These are phyloP conservation scores for Monosporascus sp. DNA, from an alignment of 2,329 filamentous ascomycete species.

Conservation along the genomic window DNA sequence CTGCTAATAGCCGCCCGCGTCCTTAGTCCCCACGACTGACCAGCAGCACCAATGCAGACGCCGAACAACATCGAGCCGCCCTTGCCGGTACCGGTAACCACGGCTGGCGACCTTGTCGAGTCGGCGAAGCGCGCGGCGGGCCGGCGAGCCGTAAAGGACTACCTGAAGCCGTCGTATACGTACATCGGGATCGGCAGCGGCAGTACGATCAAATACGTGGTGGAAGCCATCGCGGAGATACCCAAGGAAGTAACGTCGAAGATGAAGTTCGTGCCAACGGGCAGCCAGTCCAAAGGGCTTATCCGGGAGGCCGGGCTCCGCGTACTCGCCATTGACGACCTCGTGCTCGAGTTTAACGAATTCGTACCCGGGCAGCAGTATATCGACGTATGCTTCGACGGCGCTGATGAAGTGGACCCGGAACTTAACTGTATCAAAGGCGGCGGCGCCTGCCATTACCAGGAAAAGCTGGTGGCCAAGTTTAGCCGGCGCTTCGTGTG, in stretches of 20 bases:
- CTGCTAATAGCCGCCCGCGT: no score
- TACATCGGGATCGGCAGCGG: slow-evolving; percentile 84
- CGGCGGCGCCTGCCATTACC: slow-evolving; percentile 93
- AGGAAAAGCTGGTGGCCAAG: slow-evolving; percentile 92
- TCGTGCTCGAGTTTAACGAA: slow-evolving; percentile 47
- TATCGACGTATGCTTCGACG: slow-evolving; percentile 91
- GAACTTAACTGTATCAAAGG: slow-evolving; percentile 97
- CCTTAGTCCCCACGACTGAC: no score
- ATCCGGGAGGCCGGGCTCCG: slow-evolving; percentile 74
- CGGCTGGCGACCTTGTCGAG: slow-evolving; percentile 12
- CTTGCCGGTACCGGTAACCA: slow-evolving; percentile 5
- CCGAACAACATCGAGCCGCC: slow-evolving; percentile 5
- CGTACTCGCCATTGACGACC: slow-evolving; percentile 70
- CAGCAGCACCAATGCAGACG: not conserved
- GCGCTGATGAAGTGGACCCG: slow-evolving; percentile 92
- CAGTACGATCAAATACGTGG: slow-evolving; percentile 79
- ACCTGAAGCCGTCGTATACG: slow-evolving; percentile 74
- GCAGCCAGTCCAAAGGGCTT: slow-evolving; percentile 82
- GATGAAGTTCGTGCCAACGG: slow-evolving; percentile 89
- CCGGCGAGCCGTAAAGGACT: slow-evolving; percentile 65
- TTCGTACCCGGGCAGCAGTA: slow-evolving; percentile 41
- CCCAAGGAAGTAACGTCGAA: slow-evolving; percentile 45
- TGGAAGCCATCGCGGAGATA: slow-evolving; percentile 69
- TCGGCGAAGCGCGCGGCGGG: slow-evolving; percentile 44
- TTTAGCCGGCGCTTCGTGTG: slow-evolving; percentile 81